Percentiles rank a stretch among this genome's conserved stretches.
Evolutionary conservation across 106 monocot genomes (phyloP).

Genomic region (Triglochin maritima): DNA sequence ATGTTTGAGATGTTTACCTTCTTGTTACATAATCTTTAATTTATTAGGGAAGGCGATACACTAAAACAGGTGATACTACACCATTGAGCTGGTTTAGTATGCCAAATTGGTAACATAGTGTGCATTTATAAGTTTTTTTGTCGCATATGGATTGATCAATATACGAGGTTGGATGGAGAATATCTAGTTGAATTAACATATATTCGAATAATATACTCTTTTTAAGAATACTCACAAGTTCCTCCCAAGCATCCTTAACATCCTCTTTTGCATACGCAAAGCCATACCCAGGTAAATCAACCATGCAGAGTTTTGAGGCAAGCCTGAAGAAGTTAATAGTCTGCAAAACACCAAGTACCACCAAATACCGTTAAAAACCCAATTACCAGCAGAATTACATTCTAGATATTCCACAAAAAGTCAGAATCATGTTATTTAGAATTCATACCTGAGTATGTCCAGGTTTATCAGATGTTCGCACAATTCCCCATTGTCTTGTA

Average conservation of each 20-base stretch:
- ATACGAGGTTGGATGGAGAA: no score
- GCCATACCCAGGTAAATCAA: conserved; percentile 99
- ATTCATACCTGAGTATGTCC: conserved; percentile 84
- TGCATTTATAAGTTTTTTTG: no score
- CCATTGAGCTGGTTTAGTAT: no score
- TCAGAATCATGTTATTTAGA: not conserved
- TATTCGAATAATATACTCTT: not conserved
- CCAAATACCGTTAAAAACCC: not conserved
- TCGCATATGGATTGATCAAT: no score
- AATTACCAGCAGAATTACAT: not conserved
- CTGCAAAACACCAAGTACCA: conserved; percentile 20
- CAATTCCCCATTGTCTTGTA: conserved; percentile 98
- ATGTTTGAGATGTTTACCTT: no score
- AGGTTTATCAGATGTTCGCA: conserved; percentile 90
- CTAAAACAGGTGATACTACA: no score
- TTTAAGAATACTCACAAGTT: conserved; percentile 68
- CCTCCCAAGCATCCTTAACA: conserved; percentile 94
- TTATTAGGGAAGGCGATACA: no score
- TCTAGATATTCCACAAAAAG: not conserved
- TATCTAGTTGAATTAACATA: no score
- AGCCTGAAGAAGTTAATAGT: conserved; percentile 94
- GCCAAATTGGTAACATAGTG: no score
- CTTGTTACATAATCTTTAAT: no score
- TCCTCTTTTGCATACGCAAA: conserved; percentile 99
- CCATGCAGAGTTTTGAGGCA: conserved; percentile 78